Evolutionary conservation across 2,329 filamentous ascomycete genomes (phyloP), one percentile per base, ranked within the genome.

Genomic region (Periglandula ipomoeae): DNA sequence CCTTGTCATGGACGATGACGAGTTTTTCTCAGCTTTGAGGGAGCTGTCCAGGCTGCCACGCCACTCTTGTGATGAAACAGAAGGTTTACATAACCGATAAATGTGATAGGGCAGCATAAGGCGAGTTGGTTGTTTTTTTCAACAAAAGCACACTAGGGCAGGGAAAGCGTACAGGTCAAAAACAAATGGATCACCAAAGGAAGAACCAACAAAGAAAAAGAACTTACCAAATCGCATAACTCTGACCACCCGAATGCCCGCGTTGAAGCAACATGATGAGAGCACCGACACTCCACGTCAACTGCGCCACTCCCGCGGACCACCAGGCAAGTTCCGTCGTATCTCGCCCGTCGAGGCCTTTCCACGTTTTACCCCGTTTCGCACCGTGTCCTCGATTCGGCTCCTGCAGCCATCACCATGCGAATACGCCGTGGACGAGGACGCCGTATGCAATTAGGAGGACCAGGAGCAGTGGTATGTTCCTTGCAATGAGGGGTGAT

Each of bases 281-380:
- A 6, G 67, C 66, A 22, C 62, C 60, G 2, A 63, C 61, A 48
- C 70, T 73, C 38, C 66, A 59, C 9, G 66, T 56, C 46, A 71
- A 58, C 55, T 76, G 73, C 23, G 65, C 64, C 15, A 71, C 56
- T 30, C 69, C 67, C 1, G 71, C 71, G 7, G 70, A 71, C 70
- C 72, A 76, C 47, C 67, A 75, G 1, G 69, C 67, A 56, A 76
- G 53, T 60, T 78, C 74, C 2, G 73, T 74, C 26, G 68, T 71
- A 58, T 78, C 74, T 27, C 61, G 65, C 40, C 59, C 67, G 51
- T 66, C 68, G 40, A 52, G 59, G 22, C 62, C 68, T 56, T 67
- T 62, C 58, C 64, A 71, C 53, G 64, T 67, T 59, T 71, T 73
- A 41, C 73, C 72, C 47, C 69, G 61, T 55, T 74, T 72, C 52